Evolutionary conservation across 2,329 filamentous ascomycete species (phyloP), one percentile per base, ranked within the genome.

Genomic region (Sporothrix globosa): DNA sequence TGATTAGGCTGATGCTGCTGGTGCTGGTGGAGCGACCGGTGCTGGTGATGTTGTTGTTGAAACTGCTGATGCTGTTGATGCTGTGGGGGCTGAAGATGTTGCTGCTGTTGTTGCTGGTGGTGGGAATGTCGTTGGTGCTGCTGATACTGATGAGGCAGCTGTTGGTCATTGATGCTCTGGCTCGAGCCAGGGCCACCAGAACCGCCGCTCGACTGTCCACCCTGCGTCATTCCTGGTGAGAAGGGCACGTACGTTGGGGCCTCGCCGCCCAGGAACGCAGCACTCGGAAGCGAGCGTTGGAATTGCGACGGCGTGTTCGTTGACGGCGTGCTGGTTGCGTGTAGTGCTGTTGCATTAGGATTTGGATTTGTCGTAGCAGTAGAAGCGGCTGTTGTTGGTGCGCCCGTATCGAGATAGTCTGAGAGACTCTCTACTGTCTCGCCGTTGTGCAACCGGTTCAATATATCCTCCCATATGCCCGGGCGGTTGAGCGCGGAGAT

Each of bases 381-480:
- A 34, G 76, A 61, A 63, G 75, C 75, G 67, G 78, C 77, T n/a
- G 74, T 76, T 21, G 80, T 72, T 9, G 79, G 76, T 4, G 80
- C 69, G 2, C 75, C 73, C 3, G 74, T 75, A 19, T 78, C 80
- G 1, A 90, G 80, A 82, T 84, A 88, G 67, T 87, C 84, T 4
- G 86, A 84, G 69, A 90, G 87, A 60, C 72, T 80, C 58, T 88
- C 86, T 27, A 88, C 78, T 10, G 82, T 79, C 72, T 88, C 84
- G 54, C 87, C 87, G 34, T 77, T 79, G 54, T 85, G 86, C 56
- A 90, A 76, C 6, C 84, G 83, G 24, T 81, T 78, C 69, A 90
- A 73, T 2, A 89, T 83, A 48, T 87, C 85, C 71, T 87, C 84
- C 81, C 84, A 84, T 7, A 84, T 77, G 6, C 85, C 83, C 2